Evolutionary conservation across 1,284 basidiomycete genomes (phyloP), one percentile per base, ranked within the genome.

Genomic region (Ustilago vetiveriae): DNA sequence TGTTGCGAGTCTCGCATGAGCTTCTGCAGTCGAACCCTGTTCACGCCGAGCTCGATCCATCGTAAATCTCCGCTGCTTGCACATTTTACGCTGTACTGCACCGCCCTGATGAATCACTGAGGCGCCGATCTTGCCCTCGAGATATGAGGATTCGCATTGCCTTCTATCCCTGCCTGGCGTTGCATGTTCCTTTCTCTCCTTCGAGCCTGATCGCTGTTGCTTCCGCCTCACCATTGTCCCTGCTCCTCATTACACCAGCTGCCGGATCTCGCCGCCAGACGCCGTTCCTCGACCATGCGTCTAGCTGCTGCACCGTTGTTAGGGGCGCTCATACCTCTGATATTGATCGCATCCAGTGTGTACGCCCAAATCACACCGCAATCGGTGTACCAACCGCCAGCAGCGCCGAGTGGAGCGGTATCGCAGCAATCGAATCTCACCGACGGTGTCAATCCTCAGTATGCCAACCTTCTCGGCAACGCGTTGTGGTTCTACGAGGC

Each of bases 401-500:
- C 53, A 17, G 54, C 63, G 6, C 54, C 63, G 11, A 36, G 21
- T 16, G 68, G 63, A 4, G 46, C 52, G n/a, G 41, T 58, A 13
- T 58, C 58, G 11, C 55, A 62, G 19, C 41, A 49, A 19, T 53
- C 53, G 29, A 63, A 62, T n/a, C 48, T 58, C 24, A 57, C 66
- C 50, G 48, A 68, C 27, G 49, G 49, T 13, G 46, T 67, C 40
- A 72, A 73, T 17, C 52, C 66, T 3, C 91, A 94, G 78, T 95
- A 92, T 91, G 85, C 88, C 2, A 88, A 85, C 32, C 83, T 94
- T 1, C 86, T 95, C 0, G 92, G 92, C 13, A 88, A 90, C 81
- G 82, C 90, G 29, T 82, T 96, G 19, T 95, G 88, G 80, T 95
- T 94, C 82, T 96, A 94, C 79, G 93, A 96, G 67, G 92, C 89